Conservation (phyloP, 148 eudicot genomes). For the Cornus suecica region DNA sequence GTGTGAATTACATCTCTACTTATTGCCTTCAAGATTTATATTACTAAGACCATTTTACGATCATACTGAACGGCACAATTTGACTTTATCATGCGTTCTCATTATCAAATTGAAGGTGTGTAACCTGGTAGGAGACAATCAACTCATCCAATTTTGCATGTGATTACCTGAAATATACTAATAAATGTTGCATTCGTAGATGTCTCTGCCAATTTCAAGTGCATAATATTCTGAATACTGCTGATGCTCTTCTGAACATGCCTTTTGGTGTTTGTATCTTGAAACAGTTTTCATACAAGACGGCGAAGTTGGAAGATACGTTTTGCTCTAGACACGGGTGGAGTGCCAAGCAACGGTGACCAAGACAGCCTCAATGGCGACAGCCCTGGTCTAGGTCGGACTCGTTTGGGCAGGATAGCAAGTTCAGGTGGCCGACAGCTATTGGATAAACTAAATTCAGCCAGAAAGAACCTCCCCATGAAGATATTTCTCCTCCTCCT, state of each 20-base stretch:
- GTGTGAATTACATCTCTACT: no score
- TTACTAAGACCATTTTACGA: no score
- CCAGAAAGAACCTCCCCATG: constrained; percentile 87
- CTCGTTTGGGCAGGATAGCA: constrained; percentile 80
- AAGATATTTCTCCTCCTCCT: constrained; percentile 83
- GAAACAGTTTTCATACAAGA: constrained; percentile 36
- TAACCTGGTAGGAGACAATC: no score
- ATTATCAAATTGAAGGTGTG: no score
- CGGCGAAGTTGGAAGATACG: constrained; percentile 46
- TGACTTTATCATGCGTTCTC: no score
- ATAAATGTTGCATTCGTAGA: not conserved
- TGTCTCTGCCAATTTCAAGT: not conserved
- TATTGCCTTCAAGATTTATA: no score
- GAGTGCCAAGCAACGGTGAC: constrained; percentile 45
- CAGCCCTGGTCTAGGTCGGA: constrained; percentile 52
- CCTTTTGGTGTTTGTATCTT: constrained; percentile 2
- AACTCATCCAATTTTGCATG: not conserved
- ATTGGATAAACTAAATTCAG: constrained; percentile 65
- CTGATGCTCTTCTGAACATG: not conserved
- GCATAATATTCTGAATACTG: not conserved
- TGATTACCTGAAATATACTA: not conserved
- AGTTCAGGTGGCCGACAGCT: constrained; percentile 75
- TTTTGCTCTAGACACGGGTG: constrained; percentile 73
- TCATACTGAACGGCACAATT: no score
- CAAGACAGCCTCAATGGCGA: constrained; percentile 45